Percentiles rank a stretch among this genome's conserved stretches.
Conservation (phyloP, 1,284 basidiomycete species). For the Ganoderma sp. region DNA sequence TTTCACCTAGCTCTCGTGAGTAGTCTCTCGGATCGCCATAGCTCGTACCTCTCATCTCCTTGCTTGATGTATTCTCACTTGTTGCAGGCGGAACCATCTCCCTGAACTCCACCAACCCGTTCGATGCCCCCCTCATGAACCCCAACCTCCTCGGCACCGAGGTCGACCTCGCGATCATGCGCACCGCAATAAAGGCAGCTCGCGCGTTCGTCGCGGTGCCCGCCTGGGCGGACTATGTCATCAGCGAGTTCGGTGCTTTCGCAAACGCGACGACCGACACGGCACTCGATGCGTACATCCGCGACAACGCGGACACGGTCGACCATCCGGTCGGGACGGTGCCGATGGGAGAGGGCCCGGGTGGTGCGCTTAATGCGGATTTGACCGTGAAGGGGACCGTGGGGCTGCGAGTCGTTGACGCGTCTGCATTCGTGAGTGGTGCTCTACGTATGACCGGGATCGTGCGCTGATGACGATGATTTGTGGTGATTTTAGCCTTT, state of each 20-base stretch:
- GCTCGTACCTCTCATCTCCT: background rate
- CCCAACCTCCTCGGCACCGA: constrained; percentile 27
- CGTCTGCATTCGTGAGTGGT: constrained; percentile 17
- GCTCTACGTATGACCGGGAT: background rate
- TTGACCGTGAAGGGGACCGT: constrained; percentile 51
- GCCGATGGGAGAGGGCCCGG: constrained; percentile 28
- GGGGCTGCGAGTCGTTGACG: constrained; percentile 25
- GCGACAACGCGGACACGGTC: constrained; percentile 26
- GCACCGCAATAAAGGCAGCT: background rate
- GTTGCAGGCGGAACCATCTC: constrained; percentile 34
- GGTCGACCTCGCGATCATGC: constrained; percentile 23
- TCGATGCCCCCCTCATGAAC: constrained; percentile 35
- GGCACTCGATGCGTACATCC: constrained; percentile 28
- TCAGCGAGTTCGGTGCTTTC: constrained; percentile 26
- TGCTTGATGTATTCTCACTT: background rate
- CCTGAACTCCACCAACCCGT: constrained; percentile 34
- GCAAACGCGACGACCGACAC: constrained; percentile 31
- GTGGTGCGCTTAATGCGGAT: constrained; percentile 58
- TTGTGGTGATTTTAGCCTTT: constrained; percentile 2
- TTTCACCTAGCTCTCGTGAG: constrained; percentile 45
- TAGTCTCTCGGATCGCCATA: background rate
- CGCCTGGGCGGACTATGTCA: constrained; percentile 29
- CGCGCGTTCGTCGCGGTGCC: constrained; percentile 25
- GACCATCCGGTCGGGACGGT: constrained; percentile 36
- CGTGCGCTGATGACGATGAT: background rate